phyloP scores from a whole-genome alignment of 768 basidiomycete species.

The Pulveroboletus sp. region DNA sequence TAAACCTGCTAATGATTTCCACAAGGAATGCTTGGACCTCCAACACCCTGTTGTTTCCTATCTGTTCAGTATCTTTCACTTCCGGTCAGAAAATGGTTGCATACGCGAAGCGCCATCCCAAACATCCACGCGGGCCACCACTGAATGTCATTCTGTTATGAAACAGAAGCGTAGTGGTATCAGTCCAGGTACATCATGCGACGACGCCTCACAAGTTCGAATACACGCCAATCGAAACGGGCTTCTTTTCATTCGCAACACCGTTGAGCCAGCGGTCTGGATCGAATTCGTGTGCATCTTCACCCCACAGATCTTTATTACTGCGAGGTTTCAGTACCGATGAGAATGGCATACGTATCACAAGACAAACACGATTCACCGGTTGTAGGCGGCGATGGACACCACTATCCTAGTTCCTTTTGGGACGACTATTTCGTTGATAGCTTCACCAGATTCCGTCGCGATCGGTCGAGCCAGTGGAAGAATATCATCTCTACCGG shows the following conservation, averaged over 20 bases:
- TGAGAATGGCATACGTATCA: not conserved
- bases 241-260: conserved; percentile 15
- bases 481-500: conserved; percentile 48
- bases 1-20: conserved; percentile 52
- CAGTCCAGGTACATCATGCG: not conserved
- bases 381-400: conserved; percentile 29
- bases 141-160: conserved; percentile 30
- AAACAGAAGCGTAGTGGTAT: not conserved
- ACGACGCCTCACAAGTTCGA: conserved; percentile 22
- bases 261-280: conserved; percentile 28
- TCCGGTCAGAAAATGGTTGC: not conserved
- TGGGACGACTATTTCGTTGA: conserved; percentile 26
- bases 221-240: conserved; percentile 26
- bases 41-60: conserved; percentile 29
- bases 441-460: conserved; percentile 33
- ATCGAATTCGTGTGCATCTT: conserved; percentile 31
- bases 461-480: not conserved
- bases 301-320: conserved; percentile 29
- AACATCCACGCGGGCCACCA: conserved; percentile 22
- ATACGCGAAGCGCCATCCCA: conserved; percentile 35
- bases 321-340: conserved; percentile 8
- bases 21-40: conserved; percentile 62
- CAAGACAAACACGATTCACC: conserved; percentile 21
- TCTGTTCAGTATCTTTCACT: conserved; percentile 1
- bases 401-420: conserved; percentile 46